Percentiles rank a stretch among this genome's conserved stretches.
These are phyloP conservation scores for Brassica cretica DNA, from an alignment of 345 rosid species.

Conservation along the genomic window DNA sequence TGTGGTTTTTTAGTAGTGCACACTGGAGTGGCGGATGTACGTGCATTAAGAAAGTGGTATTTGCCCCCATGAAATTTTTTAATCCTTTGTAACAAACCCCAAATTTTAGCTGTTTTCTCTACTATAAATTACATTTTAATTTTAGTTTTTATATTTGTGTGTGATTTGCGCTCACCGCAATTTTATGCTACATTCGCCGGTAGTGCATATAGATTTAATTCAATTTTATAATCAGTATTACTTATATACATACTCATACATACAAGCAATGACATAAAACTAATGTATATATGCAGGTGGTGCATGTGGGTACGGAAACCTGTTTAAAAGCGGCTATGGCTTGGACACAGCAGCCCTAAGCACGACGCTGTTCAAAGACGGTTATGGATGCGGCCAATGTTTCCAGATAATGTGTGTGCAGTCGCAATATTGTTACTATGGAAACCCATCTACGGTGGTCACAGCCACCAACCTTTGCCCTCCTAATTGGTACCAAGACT, in stretches of 20 bases:
- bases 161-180: too few species aligned
- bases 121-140: too few species aligned
- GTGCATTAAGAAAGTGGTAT: too few species aligned
- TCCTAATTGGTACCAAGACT: constrained; percentile 2
- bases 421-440: too few species aligned
- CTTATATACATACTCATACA: not conserved
- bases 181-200: too few species aligned
- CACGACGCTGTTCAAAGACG: constrained; percentile 69
- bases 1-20: not conserved
- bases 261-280: not conserved
- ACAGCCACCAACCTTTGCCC: constrained; percentile 85
- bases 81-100: too few species aligned
- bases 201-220: not conserved
- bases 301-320: constrained; percentile 88
- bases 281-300: constrained; percentile 51
- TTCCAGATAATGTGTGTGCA: too few species aligned
- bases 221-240: not conserved
- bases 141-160: too few species aligned
- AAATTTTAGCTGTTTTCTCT: too few species aligned
- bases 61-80: too few species aligned
- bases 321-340: constrained; percentile 66
- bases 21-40: too few species aligned
- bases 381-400: constrained; percentile 56
- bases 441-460: too few species aligned
- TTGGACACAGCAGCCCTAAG: constrained; percentile 75